phyloP scores from a whole-genome alignment of 139 green algal genomes.

The Auxenochlorella pyrenoidosa region DNA sequence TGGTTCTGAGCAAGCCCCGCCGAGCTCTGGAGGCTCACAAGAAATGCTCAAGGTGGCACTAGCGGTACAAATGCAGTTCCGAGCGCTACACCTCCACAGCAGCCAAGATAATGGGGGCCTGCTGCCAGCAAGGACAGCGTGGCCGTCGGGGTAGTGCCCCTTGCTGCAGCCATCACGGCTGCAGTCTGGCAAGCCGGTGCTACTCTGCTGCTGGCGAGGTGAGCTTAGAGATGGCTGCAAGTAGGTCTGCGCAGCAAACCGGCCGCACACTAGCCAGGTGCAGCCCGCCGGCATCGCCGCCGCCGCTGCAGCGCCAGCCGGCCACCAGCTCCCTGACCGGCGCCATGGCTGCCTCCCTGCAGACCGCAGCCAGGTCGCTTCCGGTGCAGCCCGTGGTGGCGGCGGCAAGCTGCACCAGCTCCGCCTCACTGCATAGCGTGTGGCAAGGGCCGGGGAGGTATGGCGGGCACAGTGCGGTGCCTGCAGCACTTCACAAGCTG shows the following conservation, averaged over 20 bases:
- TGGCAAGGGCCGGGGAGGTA: too few relatives aligned
- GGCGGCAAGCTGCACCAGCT: constrained; percentile 8
- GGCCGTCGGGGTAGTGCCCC: too few relatives aligned
- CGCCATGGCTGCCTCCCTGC: constrained; percentile 60
- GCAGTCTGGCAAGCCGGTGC: too few relatives aligned
- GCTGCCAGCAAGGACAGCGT: too few relatives aligned
- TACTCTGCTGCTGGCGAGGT: too few relatives aligned
- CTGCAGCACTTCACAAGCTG: background rate
- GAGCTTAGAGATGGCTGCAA: too few relatives aligned
- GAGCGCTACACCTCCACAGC: too few relatives aligned
- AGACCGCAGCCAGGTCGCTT: constrained; percentile 59
- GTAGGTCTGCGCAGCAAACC: background rate
- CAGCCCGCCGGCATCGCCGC: background rate
- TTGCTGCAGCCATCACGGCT: too few relatives aligned
- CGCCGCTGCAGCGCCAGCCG: background rate
- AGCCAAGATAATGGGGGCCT: too few relatives aligned
- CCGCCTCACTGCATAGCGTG: constrained; percentile 3
- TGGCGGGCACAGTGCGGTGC: background rate
- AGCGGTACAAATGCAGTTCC: too few relatives aligned
- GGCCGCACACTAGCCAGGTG: background rate
- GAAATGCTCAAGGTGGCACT: too few relatives aligned
- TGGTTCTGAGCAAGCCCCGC: background rate
- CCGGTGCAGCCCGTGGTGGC: constrained; percentile 58
- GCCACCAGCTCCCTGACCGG: constrained; percentile 61
- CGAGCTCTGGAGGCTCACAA: background rate